Evolutionary conservation across 352 stramenopile species (phyloP), one percentile per base, ranked within the genome.

Genomic region (Nothophytophthora sp.): DNA sequence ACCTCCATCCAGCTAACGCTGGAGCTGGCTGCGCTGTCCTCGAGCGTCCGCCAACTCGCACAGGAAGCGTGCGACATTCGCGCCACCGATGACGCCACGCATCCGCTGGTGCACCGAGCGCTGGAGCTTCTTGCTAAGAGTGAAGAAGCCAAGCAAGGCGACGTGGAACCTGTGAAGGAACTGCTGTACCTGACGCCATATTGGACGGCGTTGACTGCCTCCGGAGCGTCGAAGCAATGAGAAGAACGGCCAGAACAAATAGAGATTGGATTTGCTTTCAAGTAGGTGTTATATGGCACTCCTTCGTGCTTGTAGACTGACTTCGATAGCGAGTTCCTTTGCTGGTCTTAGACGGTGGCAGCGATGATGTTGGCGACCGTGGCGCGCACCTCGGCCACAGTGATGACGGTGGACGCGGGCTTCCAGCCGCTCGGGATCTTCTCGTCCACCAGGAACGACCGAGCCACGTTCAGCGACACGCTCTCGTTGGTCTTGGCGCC

Each of bases 111-210:
- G 19, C 27, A 66, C n/a, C 44, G 48, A 15, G 68, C 73, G 19
- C 20, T 85, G 24, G 37, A 77, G 23, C 19, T 73, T 0, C 43
- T 84, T 19, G 54, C 47, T 11, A 47, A 47, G 8, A 34, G 55
- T 35, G 27, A 43, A 27, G 28, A 15, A 16, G 32, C 16, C 13
- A 30, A 35, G n/a, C 37, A 41, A 37, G 23, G n/a, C 5, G 32
- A 6, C 30, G 34, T 41, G 13, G 22, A 55, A 10, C 22, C 34
- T 19, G 39, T 75, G 24, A 29, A 39, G 29, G 69, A 72, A 22
- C 40, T 84, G 58, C 56, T 81, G 43, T 77, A 67, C 46, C 50
- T 85, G 47, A 85, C 73, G 11, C 73, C 73, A 22, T 49, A 78
- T 24, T 85, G 73, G 73, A 39, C 23, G n/a, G 38, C 40, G 15